These are phyloP conservation scores for Cryptomeria japonica DNA, from an alignment of 75 land plant species.

Conservation along the genomic window DNA sequence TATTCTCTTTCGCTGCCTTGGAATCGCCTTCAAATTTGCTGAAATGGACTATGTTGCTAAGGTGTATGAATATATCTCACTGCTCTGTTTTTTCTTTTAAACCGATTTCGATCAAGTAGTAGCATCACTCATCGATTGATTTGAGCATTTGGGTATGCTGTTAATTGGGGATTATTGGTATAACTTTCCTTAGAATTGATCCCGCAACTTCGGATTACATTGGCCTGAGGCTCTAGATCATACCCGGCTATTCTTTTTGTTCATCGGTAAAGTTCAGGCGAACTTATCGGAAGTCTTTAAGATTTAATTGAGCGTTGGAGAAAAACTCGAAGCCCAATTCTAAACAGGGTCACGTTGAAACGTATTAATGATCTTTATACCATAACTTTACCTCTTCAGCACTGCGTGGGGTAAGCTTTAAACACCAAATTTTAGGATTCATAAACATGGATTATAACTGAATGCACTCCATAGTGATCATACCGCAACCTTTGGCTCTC, in stretches of 20 bases:
- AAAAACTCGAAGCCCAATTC: background rate
- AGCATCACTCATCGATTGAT: background rate
- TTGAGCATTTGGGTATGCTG: background rate
- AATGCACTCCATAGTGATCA: too few species aligned
- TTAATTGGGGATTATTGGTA: background rate
- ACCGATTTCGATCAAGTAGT: background rate
- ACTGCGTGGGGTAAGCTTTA: too few species aligned
- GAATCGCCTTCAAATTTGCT: conserved; percentile 96
- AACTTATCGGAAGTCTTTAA: background rate
- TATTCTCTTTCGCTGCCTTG: conserved; percentile 79
- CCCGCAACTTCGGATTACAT: background rate
- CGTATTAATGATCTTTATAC: too few species aligned
- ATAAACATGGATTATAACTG: too few species aligned
- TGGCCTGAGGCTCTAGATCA: background rate
- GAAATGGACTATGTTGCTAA: conserved; percentile 93
- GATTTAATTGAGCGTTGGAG: background rate
- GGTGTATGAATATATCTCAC: conserved; percentile 22
- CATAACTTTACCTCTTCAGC: too few species aligned
- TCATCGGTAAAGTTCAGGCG: too few species aligned
- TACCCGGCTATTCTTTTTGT: too few species aligned
- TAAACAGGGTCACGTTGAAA: background rate
- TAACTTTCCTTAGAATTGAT: background rate
- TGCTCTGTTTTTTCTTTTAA: background rate
- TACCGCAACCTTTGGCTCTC: too few species aligned
- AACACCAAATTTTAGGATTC: too few species aligned